Evolutionary conservation across 805 yeast genomes (phyloP).

Genomic region (Lachancea sp.): DNA sequence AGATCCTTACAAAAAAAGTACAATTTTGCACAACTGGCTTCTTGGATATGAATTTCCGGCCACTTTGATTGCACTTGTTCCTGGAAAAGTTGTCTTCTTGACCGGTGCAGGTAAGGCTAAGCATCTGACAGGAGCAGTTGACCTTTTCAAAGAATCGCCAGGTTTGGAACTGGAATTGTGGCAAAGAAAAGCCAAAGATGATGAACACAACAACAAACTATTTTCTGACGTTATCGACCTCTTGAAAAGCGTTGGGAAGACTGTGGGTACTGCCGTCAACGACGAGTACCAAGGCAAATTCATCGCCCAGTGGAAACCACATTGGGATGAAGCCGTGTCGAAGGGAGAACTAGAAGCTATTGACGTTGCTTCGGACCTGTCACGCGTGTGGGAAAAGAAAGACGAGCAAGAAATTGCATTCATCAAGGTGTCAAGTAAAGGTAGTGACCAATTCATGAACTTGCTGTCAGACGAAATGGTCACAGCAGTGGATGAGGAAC

Average conservation of each 20-base stretch:
- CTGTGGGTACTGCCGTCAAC: conserved; percentile 63
- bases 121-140: conserved; percentile 42
- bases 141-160: conserved; percentile 40
- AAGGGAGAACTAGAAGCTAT: conserved; percentile 37
- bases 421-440: conserved; percentile 64
- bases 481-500: conserved; percentile 78
- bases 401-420: conserved; percentile 70
- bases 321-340: conserved; percentile 35
- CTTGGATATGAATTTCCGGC: conserved; percentile 96
- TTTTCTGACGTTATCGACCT: conserved; percentile 50
- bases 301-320: conserved; percentile 67
- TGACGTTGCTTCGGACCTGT: conserved; percentile 50
- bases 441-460: conserved; percentile 74
- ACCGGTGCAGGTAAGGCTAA: conserved; percentile 84
- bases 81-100: conserved; percentile 53
- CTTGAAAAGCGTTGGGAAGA: conserved; percentile 40
- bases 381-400: conserved; percentile 60
- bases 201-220: conserved; percentile 61
- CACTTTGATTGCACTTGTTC: conserved; percentile 62
- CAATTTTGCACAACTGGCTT: conserved; percentile 84
- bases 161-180: conserved; percentile 48
- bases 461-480: conserved; percentile 84
- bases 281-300: conserved; percentile 82
- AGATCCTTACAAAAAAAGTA: conserved; percentile 82
- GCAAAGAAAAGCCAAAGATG: conserved; percentile 70